These are phyloP conservation scores for Triangularia verruculosa DNA, from an alignment of 2,329 filamentous ascomycete genomes.

Conservation along the genomic window DNA sequence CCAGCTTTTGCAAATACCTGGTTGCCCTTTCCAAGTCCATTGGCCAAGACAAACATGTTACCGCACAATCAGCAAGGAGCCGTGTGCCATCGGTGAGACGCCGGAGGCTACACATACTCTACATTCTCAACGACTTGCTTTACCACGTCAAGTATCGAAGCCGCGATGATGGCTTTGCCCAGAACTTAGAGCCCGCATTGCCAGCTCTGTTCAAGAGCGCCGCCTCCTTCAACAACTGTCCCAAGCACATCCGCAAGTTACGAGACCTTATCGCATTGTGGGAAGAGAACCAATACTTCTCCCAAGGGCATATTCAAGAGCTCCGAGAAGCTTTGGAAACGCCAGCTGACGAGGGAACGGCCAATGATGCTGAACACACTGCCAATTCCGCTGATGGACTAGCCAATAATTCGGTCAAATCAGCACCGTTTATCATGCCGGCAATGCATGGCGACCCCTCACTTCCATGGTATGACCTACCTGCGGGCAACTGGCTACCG, in stretches of 20 bases:
- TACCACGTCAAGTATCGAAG: slow-evolving; percentile 61
- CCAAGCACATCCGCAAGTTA: slow-evolving; percentile 66
- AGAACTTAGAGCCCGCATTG: slow-evolving; percentile 57
- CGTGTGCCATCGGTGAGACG: slow-evolving; percentile 58
- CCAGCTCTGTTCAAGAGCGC: slow-evolving; percentile 60
- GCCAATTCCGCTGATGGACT: slow-evolving; percentile 19
- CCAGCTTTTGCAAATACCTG: slow-evolving; percentile 72
- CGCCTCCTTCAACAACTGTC: slow-evolving; percentile 55
- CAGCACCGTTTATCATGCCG: slow-evolving; percentile 68
- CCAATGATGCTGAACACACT: slow-evolving; percentile 15
- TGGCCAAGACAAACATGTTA: slow-evolving; percentile 31
- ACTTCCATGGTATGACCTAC: slow-evolving; percentile 76
- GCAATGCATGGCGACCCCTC: slow-evolving; percentile 71
- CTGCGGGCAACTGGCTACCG: slow-evolving; percentile 76
- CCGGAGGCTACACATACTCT: slow-evolving; percentile 71
- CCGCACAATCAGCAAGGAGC: slow-evolving; percentile 34
- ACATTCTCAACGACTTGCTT: slow-evolving; percentile 74
- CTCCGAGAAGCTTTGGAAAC: slow-evolving; percentile 56
- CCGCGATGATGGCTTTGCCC: slow-evolving; percentile 50
- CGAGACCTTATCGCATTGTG: slow-evolving; percentile 65
- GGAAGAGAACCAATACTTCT: slow-evolving; percentile 64
- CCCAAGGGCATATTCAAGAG: slow-evolving; percentile 49
- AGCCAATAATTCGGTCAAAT: slow-evolving; percentile 45
- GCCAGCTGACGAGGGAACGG: slow-evolving; percentile 11
- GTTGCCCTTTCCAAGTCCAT: slow-evolving; percentile 64